A percentile compares a stretch with the other conserved stretches of the same genome.
Evolutionary conservation across 192 early-diverging fungal species (phyloP).

Genomic region (Entophlyctis helioformis): DNA sequence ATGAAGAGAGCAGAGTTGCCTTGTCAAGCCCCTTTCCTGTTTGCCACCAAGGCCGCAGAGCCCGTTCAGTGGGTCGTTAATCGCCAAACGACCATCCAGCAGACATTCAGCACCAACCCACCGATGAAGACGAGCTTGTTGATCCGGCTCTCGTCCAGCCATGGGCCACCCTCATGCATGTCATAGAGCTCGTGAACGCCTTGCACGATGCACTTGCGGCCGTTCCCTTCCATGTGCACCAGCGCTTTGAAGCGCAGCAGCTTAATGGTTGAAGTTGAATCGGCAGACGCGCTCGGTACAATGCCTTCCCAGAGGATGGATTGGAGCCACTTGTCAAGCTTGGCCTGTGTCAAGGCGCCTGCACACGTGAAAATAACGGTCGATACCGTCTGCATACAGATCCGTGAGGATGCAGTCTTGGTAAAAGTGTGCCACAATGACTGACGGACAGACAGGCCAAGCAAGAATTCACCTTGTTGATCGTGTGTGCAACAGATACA

Average conservation of each 20-base stretch:
- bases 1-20: no score
- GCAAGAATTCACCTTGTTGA: background rate
- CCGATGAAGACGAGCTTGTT: constrained; percentile 41
- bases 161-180: constrained; percentile 34
- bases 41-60: no score
- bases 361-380: constrained; percentile 48
- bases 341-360: constrained; percentile 24
- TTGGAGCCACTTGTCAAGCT: constrained; percentile 71
- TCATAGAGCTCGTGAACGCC: constrained; percentile 59
- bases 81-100: no score
- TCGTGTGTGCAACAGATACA: background rate
- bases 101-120: constrained; percentile 4
- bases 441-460: background rate
- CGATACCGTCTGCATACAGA: constrained; percentile 24
- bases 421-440: constrained; percentile 15
- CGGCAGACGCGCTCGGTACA: constrained; percentile 4
- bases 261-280: constrained; percentile 5
- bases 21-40: no score
- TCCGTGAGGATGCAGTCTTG: background rate
- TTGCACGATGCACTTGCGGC: constrained; percentile 37
- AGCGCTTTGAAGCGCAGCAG: constrained; percentile 54
- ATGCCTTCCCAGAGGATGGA: constrained; percentile 52
- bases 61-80: no score
- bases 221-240: constrained; percentile 21
- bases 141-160: constrained; percentile 10